These are phyloP conservation scores for Sinapis alba DNA, from an alignment of 441 rosid species.

Conservation along the genomic window DNA sequence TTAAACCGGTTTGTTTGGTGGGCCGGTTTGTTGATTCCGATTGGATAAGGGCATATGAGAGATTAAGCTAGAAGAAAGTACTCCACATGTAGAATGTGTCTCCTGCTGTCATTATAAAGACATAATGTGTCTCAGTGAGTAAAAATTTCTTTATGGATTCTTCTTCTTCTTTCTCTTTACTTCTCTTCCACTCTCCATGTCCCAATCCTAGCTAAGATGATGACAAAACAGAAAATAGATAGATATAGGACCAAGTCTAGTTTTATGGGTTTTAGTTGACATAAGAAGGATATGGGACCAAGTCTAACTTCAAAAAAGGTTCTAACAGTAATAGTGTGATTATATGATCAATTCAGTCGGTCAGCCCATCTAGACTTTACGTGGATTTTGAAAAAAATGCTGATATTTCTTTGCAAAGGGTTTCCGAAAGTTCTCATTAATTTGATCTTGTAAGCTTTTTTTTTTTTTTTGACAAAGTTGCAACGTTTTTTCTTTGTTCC, in stretches of 20 bases:
- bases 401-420: not conserved
- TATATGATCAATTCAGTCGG: not conserved
- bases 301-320: not conserved
- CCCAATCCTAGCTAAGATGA: not conserved
- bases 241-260: not conserved
- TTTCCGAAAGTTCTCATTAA: slow-evolving; percentile 10
- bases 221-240: not conserved
- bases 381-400: not conserved
- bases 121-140: no score
- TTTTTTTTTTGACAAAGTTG: not conserved
- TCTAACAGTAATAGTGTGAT: not conserved
- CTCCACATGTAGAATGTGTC: no score
- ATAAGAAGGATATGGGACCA: not conserved
- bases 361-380: not conserved
- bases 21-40: no score
- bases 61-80: no score
- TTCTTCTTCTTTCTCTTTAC: not conserved
- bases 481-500: not conserved
- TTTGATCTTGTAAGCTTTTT: not conserved
- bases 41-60: no score
- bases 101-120: no score
- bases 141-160: no score
- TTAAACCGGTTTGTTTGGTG: no score
- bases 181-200: not conserved
- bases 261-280: no score